Evolutionary conservation across 495 filamentous ascomycete species (phyloP).

Genomic region (Aspergillus haitiensis): DNA sequence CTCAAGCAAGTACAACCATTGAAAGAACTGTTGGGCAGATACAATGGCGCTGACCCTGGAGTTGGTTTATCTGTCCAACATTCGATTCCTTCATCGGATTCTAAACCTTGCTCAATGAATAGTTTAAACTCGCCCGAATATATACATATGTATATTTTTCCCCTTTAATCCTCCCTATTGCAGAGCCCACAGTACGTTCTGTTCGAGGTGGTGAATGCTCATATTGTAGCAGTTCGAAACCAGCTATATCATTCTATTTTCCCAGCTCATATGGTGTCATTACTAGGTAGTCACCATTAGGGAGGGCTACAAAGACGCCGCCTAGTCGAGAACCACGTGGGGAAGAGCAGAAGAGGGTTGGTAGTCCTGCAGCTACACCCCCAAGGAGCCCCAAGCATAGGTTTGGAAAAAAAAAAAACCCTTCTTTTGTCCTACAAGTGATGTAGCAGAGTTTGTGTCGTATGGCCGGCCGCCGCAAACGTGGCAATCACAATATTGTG

Average conservation of each 20-base stretch:
- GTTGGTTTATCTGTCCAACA: too few relatives aligned
- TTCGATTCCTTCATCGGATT: too few relatives aligned
- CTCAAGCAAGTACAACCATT: too few relatives aligned
- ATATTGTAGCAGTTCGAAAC: constrained; percentile 23
- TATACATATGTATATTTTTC: too few relatives aligned
- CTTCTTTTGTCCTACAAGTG: constrained; percentile 40
- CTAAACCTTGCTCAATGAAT: background rate
- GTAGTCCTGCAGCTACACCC: constrained; percentile 35
- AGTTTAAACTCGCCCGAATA: too few relatives aligned
- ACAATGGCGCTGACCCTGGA: too few relatives aligned
- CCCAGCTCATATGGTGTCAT: constrained; percentile 30
- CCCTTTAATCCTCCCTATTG: background rate
- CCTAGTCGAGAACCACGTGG: constrained; percentile 42
- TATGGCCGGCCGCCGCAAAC: constrained; percentile 17
- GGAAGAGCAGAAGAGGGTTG: constrained; percentile 22
- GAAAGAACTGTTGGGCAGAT: too few relatives aligned
- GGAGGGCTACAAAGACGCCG: constrained; percentile 37
- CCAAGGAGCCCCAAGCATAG: constrained; percentile 41
- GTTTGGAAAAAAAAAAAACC: constrained; percentile 40
- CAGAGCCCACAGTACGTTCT: background rate
- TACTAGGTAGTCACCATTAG: constrained; percentile 16
- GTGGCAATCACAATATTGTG: constrained; percentile 15
- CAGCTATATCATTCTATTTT: constrained; percentile 21
- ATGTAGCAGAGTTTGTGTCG: constrained; percentile 37
- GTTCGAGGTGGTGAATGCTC: constrained; percentile 27